phyloP scores from a whole-genome alignment of 208 protist genomes.

The Trypanosoma mega region DNA sequence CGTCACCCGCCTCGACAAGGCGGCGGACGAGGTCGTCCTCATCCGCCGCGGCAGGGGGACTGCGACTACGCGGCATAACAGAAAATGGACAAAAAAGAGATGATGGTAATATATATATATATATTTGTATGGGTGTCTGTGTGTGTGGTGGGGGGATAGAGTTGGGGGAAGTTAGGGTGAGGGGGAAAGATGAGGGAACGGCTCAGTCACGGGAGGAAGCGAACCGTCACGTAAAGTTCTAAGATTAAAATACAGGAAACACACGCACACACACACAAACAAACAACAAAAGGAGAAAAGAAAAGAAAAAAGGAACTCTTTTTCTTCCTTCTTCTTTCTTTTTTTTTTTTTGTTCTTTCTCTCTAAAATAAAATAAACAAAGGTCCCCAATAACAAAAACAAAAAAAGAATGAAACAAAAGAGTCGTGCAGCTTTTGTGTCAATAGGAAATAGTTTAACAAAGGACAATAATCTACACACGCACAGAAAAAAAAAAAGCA shows the following conservation, averaged over 20 bases:
- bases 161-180: constrained; percentile 9
- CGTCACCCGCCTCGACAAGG: constrained; percentile 59
- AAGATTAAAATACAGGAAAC: constrained; percentile 13
- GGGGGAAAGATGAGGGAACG: not conserved
- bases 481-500: no score
- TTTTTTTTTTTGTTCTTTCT: constrained; percentile 1
- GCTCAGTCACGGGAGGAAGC: not conserved
- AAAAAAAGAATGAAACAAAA: constrained; percentile 13
- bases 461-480: no score
- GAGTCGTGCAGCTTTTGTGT: constrained; percentile 4
- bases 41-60: constrained; percentile 5
- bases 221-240: constrained; percentile 7
- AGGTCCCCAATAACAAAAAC: no score
- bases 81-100: not conserved
- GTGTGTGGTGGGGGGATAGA: not conserved
- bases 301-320: no score
- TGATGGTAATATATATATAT: not conserved
- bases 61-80: not conserved
- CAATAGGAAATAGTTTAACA: constrained; percentile 6
- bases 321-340: not conserved
- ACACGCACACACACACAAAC: not conserved
- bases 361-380: no score
- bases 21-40: constrained; percentile 79
- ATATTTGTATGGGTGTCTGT: not conserved
- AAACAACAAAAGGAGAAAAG: no score